These are phyloP conservation scores for Phytophthora agathidicida DNA, from an alignment of 352 stramenopile genomes.

Conservation along the genomic window DNA sequence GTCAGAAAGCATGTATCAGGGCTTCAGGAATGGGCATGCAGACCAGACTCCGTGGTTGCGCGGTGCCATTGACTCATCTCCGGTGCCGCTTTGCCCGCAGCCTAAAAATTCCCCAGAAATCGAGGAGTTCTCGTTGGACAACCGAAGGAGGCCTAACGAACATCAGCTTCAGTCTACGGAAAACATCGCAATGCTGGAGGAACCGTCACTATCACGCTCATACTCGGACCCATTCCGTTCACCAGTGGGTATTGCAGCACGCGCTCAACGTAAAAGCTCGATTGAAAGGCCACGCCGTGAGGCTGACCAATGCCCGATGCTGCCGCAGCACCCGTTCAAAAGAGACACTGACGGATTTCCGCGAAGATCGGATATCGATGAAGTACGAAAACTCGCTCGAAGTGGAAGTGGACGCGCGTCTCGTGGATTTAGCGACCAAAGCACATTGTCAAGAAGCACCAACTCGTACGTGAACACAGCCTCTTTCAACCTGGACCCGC, in stretches of 20 bases:
- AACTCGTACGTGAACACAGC: conserved; percentile 43
- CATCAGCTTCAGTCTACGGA: conserved; percentile 9
- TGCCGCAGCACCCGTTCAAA: conserved; percentile 52
- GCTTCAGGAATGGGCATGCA: conserved; percentile 16
- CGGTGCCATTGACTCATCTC: conserved; percentile 36
- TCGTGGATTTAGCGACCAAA: conserved; percentile 39
- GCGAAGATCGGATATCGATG: conserved; percentile 22
- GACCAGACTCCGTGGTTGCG: conserved; percentile 25
- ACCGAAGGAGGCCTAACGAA: conserved; percentile 32
- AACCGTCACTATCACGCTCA: conserved; percentile 52
- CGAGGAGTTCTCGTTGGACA: conserved; percentile 36
- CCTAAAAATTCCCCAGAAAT: conserved; percentile 20
- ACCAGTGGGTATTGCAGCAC: conserved; percentile 41
- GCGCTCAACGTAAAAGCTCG: conserved; percentile 34
- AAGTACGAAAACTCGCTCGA: conserved; percentile 28
- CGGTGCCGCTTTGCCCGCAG: conserved; percentile 19
- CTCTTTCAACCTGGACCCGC: conserved; percentile 35
- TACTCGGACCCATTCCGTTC: conserved; percentile 72
- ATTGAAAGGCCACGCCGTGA: conserved; percentile 32
- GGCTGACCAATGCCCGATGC: conserved; percentile 54
- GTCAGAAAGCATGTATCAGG: conserved; percentile 33
- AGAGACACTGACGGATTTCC: conserved; percentile 34
- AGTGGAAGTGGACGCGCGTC: conserved; percentile 34
- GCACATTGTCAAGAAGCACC: conserved; percentile 44
- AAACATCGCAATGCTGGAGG: conserved; percentile 30